Conservation (phyloP, 1,139 yeast species). For the Arxiozyma telluris region DNA sequence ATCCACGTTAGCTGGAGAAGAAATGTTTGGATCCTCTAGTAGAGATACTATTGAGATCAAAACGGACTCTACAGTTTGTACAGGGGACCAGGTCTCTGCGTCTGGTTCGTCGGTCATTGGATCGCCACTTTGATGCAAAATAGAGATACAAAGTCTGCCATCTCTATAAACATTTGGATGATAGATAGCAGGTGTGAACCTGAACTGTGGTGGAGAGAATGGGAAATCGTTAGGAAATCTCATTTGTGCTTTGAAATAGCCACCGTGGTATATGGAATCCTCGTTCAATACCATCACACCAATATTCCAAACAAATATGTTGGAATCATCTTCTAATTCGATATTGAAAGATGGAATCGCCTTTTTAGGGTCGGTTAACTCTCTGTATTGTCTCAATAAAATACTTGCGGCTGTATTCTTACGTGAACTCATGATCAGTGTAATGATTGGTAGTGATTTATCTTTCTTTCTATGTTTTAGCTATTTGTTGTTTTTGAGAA, state of each 20-base stretch:
- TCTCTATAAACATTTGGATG: slow-evolving; percentile 94
- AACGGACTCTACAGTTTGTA: slow-evolving; percentile 88
- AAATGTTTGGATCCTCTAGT: slow-evolving; percentile 85
- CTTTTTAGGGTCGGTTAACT: slow-evolving; percentile 85
- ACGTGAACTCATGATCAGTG: slow-evolving; percentile 23
- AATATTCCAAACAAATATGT: slow-evolving; percentile 85
- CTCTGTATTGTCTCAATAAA: slow-evolving; percentile 87
- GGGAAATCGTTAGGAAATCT: slow-evolving; percentile 88
- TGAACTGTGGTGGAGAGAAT: slow-evolving; percentile 80
- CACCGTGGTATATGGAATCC: slow-evolving; percentile 89
- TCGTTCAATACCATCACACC: slow-evolving; percentile 88
- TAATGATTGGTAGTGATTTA: not conserved
- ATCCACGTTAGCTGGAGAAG: slow-evolving; percentile 93
- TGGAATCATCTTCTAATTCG: slow-evolving; percentile 70
- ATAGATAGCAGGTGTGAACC: slow-evolving; percentile 90
- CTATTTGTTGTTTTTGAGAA: too few relatives aligned
- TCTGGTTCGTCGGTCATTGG: slow-evolving; percentile 87
- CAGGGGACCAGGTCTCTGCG: slow-evolving; percentile 93
- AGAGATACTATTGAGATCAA: slow-evolving; percentile 82
- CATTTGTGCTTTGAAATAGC: slow-evolving; percentile 94
- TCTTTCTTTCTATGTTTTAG: not conserved
- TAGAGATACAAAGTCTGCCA: slow-evolving; percentile 87
- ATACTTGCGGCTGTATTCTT: slow-evolving; percentile 51
- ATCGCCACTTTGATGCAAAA: slow-evolving; percentile 83
- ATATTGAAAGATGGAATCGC: slow-evolving; percentile 89